Evolutionary conservation across 2,329 filamentous ascomycete genomes (phyloP).

Genomic region (Phaeosphaeria sp.): DNA sequence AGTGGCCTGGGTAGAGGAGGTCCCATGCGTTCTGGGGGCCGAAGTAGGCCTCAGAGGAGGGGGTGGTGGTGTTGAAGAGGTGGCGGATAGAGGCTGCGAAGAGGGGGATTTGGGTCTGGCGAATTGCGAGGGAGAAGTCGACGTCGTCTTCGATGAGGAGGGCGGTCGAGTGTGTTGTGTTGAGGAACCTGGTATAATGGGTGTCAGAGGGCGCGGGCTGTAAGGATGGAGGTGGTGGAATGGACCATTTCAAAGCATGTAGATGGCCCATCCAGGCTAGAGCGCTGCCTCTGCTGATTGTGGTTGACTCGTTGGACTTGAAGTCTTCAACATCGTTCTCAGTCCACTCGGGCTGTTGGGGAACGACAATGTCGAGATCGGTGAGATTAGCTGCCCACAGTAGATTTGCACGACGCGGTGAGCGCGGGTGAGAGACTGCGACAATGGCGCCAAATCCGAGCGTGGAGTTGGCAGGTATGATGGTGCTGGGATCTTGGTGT

Average conservation of each 20-base stretch:
- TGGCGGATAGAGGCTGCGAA: constrained; percentile 24
- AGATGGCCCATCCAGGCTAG: constrained; percentile 52
- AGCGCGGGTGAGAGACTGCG: constrained; percentile 46
- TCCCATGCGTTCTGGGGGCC: constrained; percentile 40
- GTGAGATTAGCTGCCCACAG: constrained; percentile 49
- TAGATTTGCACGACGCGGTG: constrained; percentile 42
- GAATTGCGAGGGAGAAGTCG: constrained; percentile 31
- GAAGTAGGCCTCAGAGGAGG: constrained; percentile 37
- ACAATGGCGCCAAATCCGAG: constrained; percentile 46
- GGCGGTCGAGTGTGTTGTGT: constrained; percentile 28
- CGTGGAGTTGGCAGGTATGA: constrained; percentile 15
- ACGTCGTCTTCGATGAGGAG: constrained; percentile 38
- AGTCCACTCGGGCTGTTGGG: constrained; percentile 47
- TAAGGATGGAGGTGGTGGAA: not conserved
- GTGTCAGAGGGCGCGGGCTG: not conserved
- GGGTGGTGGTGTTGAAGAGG: constrained; percentile 10
- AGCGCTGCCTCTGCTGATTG: constrained; percentile 45
- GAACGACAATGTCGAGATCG: constrained; percentile 47
- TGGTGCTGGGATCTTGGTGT: not conserved
- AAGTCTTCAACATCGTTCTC: constrained; percentile 41
- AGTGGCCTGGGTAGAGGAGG: constrained; percentile 51
- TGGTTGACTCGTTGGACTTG: constrained; percentile 27
- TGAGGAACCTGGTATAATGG: constrained; percentile 16
- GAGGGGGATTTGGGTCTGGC: constrained; percentile 24
- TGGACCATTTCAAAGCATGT: constrained; percentile 43